phyloP scores from a whole-genome alignment of 345 rosid genomes.

The Noccaea bulbosa region DNA sequence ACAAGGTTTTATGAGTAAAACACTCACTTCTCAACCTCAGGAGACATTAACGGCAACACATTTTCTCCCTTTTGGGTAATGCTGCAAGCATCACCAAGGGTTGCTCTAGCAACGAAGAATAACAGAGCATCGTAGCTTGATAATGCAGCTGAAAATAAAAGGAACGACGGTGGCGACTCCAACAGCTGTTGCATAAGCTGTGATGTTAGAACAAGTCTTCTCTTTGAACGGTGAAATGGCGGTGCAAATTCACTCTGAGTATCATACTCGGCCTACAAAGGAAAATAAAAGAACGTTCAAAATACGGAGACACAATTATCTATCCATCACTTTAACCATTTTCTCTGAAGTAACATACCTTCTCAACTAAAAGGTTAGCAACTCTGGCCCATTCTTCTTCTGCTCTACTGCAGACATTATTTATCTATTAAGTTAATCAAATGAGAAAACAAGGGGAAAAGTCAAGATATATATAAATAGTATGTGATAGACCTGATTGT shows the following conservation, averaged over 20 bases:
- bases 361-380: slow-evolving; percentile 62
- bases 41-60: slow-evolving; percentile 22
- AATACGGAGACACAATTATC: background rate
- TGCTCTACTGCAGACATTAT: slow-evolving; percentile 51
- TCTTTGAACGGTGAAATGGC: slow-evolving; percentile 55
- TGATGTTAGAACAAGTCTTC: slow-evolving; percentile 66
- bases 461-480: background rate
- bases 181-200: slow-evolving; percentile 73
- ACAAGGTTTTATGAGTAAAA: background rate
- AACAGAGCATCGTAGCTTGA: slow-evolving; percentile 50
- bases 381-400: slow-evolving; percentile 67
- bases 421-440: slow-evolving; percentile 13
- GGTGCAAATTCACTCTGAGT: slow-evolving; percentile 47
- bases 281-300: slow-evolving; percentile 30
- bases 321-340: slow-evolving; percentile 4
- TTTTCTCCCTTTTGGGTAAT: slow-evolving; percentile 36
- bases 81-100: slow-evolving; percentile 68
- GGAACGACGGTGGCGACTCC: slow-evolving; percentile 53
- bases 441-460: background rate
- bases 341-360: slow-evolving; percentile 51
- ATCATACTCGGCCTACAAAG: slow-evolving; percentile 53
- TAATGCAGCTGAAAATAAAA: slow-evolving; percentile 52
- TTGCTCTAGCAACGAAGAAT: slow-evolving; percentile 51
- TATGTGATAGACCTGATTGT: slow-evolving; percentile 52
- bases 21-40: slow-evolving; percentile 48